Evolutionary conservation across 192 early-diverging fungal species (phyloP).

Genomic region (Pilobolus umbonatus): DNA sequence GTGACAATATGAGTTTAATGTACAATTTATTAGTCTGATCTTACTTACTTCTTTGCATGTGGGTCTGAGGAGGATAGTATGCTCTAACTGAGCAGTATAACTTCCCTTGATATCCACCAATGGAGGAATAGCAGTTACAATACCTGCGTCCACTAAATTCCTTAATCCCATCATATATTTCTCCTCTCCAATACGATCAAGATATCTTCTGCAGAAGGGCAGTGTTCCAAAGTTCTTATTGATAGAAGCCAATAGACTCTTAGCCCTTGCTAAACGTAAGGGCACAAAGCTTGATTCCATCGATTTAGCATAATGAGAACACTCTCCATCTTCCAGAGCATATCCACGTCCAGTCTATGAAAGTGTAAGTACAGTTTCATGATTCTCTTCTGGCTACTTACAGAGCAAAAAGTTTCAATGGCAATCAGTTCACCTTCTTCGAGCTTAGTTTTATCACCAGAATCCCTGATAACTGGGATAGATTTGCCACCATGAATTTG

Average conservation of each 20-base stretch:
- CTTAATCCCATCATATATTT: conserved; percentile 86
- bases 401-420: conserved; percentile 90
- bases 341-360: conserved; percentile 77
- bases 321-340: conserved; percentile 86
- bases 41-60: conserved; percentile 66
- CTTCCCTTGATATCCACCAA: conserved; percentile 77
- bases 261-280: conserved; percentile 67
- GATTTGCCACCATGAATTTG: conserved; percentile 92
- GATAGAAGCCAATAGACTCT: conserved; percentile 73
- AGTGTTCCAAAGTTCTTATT: conserved; percentile 90
- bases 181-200: conserved; percentile 90
- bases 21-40: too few species aligned
- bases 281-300: conserved; percentile 60
- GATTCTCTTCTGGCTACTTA: too few species aligned
- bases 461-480: conserved; percentile 87
- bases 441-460: conserved; percentile 85
- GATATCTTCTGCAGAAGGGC: conserved; percentile 91
- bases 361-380: background rate
- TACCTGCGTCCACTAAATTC: conserved; percentile 75
- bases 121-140: conserved; percentile 86
- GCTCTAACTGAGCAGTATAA: conserved; percentile 97
- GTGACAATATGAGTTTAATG: too few species aligned
- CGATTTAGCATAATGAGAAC: conserved; percentile 82
- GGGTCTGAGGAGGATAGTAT: conserved; percentile 87
- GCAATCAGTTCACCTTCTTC: conserved; percentile 94